These are phyloP conservation scores for Lecanicillium sp. DNA, from an alignment of 2,329 filamentous ascomycete genomes.

Conservation along the genomic window DNA sequence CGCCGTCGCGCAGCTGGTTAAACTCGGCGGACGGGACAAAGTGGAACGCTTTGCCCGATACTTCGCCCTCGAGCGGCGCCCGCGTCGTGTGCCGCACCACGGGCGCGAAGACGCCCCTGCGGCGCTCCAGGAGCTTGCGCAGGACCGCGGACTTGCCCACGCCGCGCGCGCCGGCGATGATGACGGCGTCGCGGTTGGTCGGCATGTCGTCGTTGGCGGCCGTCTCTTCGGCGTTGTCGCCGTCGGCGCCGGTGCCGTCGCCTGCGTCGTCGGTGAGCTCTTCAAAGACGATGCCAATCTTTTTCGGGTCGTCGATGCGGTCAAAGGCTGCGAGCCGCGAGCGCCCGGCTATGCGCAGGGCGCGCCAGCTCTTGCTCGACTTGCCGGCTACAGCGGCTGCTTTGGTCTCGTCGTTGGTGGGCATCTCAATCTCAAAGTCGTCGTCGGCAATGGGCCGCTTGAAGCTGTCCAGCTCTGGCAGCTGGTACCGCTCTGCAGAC, in stretches of 20 bases:
- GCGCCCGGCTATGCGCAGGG: conserved; percentile 70
- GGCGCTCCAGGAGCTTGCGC: conserved; percentile 53
- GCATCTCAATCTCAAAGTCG: conserved; percentile 82
- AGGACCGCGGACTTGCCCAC: conserved; percentile 58
- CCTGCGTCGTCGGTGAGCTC: conserved; percentile 31
- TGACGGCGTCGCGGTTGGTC: conserved; percentile 45
- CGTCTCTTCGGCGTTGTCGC: conserved; percentile 24
- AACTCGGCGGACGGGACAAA: conserved; percentile 51
- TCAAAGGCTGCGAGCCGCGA: conserved; percentile 73
- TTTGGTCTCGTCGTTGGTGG: conserved; percentile 53
- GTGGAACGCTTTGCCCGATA: conserved; percentile 43
- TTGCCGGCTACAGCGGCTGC: conserved; percentile 58
- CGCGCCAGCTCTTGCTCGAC: conserved; percentile 84
- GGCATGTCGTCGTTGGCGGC: conserved; percentile 31
- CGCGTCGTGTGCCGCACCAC: conserved; percentile 50
- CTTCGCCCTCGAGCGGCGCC: conserved; percentile 39
- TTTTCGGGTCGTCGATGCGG: conserved; percentile 76
- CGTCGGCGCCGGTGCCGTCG: conserved; percentile 25
- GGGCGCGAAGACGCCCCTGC: conserved; percentile 56
- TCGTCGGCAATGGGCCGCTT: conserved; percentile 67
- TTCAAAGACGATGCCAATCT: conserved; percentile 52
- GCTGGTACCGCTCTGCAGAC: conserved; percentile 52
- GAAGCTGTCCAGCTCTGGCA: conserved; percentile 65
- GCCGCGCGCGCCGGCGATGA: conserved; percentile 59
- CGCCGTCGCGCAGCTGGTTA: conserved; percentile 50